Evolutionary conservation across 1,139 yeast species (phyloP).

Genomic region (Hansenula anomala): DNA sequence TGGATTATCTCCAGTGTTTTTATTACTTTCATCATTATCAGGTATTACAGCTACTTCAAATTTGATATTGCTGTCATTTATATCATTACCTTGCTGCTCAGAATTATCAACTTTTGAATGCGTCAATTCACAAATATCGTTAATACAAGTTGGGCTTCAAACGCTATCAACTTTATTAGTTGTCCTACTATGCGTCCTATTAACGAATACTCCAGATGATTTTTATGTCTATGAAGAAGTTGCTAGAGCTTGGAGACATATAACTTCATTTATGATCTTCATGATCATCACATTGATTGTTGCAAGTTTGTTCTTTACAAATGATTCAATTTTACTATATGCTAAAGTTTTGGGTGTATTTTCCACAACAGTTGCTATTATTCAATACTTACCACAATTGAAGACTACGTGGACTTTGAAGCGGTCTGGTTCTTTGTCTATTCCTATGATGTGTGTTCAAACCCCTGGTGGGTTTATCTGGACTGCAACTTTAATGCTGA

Average conservation of each 20-base stretch:
- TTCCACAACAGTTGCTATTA: slow-evolving; percentile 56
- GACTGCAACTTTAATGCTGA: slow-evolving; percentile 62
- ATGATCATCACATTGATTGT: slow-evolving; percentile 33
- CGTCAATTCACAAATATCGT: slow-evolving; percentile 61
- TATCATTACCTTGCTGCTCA: slow-evolving; percentile 50
- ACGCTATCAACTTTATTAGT: slow-evolving; percentile 61
- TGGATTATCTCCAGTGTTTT: slow-evolving; percentile 72
- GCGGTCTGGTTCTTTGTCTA: slow-evolving; percentile 77
- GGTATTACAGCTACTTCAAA: slow-evolving; percentile 69
- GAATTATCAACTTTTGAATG: slow-evolving; percentile 53
- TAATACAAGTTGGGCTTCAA: slow-evolving; percentile 68
- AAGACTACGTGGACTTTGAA: slow-evolving; percentile 62
- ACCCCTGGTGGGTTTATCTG: slow-evolving; percentile 88
- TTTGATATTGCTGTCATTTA: slow-evolving; percentile 53
- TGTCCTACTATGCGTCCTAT: slow-evolving; percentile 45
- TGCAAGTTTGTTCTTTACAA: slow-evolving; percentile 32
- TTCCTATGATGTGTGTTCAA: slow-evolving; percentile 81
- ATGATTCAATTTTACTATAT: slow-evolving; percentile 23
- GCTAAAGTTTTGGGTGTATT: slow-evolving; percentile 63
- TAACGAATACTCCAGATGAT: slow-evolving; percentile 46
- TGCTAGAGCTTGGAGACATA: slow-evolving; percentile 32
- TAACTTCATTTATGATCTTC: slow-evolving; percentile 5
- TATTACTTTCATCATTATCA: slow-evolving; percentile 69
- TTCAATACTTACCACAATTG: slow-evolving; percentile 81
- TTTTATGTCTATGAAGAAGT: slow-evolving; percentile 40